Evolutionary conservation across 1,284 basidiomycete genomes (phyloP), one percentile per base, ranked within the genome.

Genomic region (Trichosporon faecale): DNA sequence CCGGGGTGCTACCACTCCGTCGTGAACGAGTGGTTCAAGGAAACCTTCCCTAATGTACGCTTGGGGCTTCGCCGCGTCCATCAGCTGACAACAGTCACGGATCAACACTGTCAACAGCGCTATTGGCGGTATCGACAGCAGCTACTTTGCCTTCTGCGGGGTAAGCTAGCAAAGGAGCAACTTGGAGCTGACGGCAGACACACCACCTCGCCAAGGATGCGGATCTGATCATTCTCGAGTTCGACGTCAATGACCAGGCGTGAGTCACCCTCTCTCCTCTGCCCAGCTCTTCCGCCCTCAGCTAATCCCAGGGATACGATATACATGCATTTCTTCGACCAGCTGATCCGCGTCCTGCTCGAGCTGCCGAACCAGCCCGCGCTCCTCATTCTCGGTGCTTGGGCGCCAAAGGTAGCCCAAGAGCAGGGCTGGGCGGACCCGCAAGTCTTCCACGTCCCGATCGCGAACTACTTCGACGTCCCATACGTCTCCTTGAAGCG

Each of bases 171-270:
- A 16, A 3, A 0, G 61, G 8, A 11, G 44, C 46, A 9, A 23
- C 5, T n/a, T 8, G 12, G 18, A 16, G 25, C 55, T 65, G 57
- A 66, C 65, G 29, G 31, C 71, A 81, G 79, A 80, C 80, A 16
- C 81, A 83, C 68, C 83, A 84, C 67, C 81, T 83, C 27, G 76
- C 79, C 0, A 67, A 66, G 16, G 79, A 84, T 68, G 79, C 77
- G 1, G 81, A 84, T 66, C 76, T 84, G 4, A 79, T 84, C 67
- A 72, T 84, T 2, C 74, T 84, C 23, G 83, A 84, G 72, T 83
- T 84, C 70, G 81, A 82, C 66, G 82, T 84, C 64, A 84, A 84
- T 70, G 83, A 84, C 71, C 81, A 82, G 72, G 68, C 79, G 78
- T 82, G 69, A 72, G 80, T 74, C 2, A 2, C 6, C 23, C 12